These are phyloP conservation scores for Fomitopsis palustris DNA, from an alignment of 1,284 basidiomycete genomes.

Conservation along the genomic window DNA sequence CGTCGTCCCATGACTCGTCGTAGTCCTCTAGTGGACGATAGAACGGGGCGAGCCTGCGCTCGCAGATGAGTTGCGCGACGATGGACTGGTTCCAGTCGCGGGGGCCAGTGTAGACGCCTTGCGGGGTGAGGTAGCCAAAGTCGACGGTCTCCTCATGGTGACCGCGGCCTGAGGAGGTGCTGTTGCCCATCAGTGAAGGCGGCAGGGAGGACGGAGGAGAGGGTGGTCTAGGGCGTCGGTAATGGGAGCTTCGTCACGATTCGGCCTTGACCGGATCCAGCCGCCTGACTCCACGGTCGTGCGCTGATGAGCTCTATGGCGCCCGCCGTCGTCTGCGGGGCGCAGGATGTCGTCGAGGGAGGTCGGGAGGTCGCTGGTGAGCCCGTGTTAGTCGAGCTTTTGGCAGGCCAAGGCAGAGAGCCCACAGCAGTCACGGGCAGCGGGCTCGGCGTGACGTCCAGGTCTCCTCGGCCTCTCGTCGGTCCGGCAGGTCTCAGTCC, in stretches of 20 bases:
- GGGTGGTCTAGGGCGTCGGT: slow-evolving; percentile 9
- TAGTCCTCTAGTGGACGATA: slow-evolving; percentile 95
- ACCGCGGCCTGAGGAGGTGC: slow-evolving; percentile 63
- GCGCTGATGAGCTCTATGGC: background rate
- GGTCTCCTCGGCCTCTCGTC: background rate
- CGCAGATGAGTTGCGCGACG: slow-evolving; percentile 84
- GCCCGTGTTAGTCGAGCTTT: background rate
- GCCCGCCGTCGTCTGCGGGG: background rate
- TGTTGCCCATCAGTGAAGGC: slow-evolving; percentile 67
- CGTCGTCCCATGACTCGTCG: slow-evolving; percentile 81
- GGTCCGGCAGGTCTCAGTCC: background rate
- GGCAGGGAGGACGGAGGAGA: slow-evolving; percentile 6
- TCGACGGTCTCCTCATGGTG: slow-evolving; percentile 78
- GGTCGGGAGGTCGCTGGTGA: background rate
- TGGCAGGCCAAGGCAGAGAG: background rate
- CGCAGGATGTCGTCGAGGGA: background rate
- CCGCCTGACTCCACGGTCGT: background rate
- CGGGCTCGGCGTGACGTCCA: background rate
- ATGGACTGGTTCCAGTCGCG: slow-evolving; percentile 89
- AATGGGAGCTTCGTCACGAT: slow-evolving; percentile 8
- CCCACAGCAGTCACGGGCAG: background rate
- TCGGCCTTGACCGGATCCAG: slow-evolving; percentile 13
- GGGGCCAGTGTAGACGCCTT: slow-evolving; percentile 85
- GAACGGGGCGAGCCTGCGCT: slow-evolving; percentile 90
- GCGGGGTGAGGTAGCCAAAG: slow-evolving; percentile 81